These are phyloP conservation scores for Capsella rubella DNA, from an alignment of 441 rosid genomes.

Conservation along the genomic window DNA sequence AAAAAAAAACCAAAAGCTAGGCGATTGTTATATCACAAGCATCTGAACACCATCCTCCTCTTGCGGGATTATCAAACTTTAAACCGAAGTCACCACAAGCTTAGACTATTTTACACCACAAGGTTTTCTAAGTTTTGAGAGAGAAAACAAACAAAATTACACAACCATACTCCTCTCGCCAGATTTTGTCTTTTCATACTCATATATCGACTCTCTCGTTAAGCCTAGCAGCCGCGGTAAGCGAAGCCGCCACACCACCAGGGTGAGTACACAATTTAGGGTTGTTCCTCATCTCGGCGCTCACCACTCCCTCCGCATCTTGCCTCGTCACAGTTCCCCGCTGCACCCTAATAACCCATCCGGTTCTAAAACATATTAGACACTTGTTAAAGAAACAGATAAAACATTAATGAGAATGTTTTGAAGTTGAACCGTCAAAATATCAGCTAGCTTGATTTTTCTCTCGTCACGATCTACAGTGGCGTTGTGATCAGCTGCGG, in stretches of 20 bases:
- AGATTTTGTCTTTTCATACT: not conserved
- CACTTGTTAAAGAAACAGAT: not conserved
- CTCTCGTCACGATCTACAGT: conserved; percentile 45
- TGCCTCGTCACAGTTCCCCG: conserved; percentile 56
- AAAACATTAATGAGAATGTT: not conserved
- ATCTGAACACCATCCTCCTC: not conserved
- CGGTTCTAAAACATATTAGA: not conserved
- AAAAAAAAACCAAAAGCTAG: not conserved
- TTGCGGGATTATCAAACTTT: not conserved
- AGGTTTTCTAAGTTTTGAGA: not conserved
- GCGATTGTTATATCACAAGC: not conserved
- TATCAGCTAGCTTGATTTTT: conserved; percentile 60
- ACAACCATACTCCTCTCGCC: not conserved
- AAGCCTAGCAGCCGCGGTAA: conserved; percentile 69
- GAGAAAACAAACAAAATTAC: not conserved
- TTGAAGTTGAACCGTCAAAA: conserved; percentile 49
- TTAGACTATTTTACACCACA: conserved; percentile 11
- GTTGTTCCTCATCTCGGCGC: conserved; percentile 70
- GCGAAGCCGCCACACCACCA: conserved; percentile 71
- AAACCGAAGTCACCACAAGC: not conserved
- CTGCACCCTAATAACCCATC: conserved; percentile 52
- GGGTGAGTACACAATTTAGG: conserved; percentile 55
- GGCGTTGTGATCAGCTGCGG: conserved; percentile 65
- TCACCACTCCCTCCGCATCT: conserved; percentile 69
- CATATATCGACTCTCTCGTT: conserved; percentile 20